Evolutionary conservation across 2,329 filamentous ascomycete genomes (phyloP), one percentile per base, ranked within the genome.

Genomic region (Aspergillus puulaauensis): DNA sequence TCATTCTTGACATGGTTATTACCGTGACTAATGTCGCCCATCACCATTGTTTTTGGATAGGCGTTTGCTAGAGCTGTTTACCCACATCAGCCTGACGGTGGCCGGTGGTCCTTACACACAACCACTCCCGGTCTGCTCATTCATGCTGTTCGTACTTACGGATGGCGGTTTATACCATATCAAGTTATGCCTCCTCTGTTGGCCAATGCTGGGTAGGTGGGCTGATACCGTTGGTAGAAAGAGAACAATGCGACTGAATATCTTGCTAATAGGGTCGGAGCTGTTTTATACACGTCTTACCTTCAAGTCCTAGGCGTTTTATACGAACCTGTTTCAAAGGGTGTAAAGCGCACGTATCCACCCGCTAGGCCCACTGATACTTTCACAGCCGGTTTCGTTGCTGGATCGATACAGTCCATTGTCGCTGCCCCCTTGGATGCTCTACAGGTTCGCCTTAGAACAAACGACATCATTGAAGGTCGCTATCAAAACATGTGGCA

Each of bases 41-140:
- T 44, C 17, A 50, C 17, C 37, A 37, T 44, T 31, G 46, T 7
- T 24, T 60, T 50, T 40, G 37, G 52, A 60, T 63, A 84, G 82
- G 84, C 83, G 54, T 86, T 86, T 75, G 84, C 85, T 24, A 76
- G 84, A 71, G 85, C 84, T 58, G 84, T 88, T 67, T 86, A 84
- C 64, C 85, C 85, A 8, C 78, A 79, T 63, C 74, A 70, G 44
- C 65, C 69, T 48, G 73, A 73, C 52, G 70, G 69, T 8, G 70
- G 73, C 11, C 71, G 73, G 57, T 87, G 84, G 84, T 85, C 83
- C 50, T 82, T 84, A 75, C 79, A 83, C 63, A 83, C 81, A 64
- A 87, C 83, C 19, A 86, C 84, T 4, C 84, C 85, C 0, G 84
- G 83, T 3, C 74, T 88, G 23, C 76, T 88, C 37, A 77, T 80